These are phyloP conservation scores for Leptographium radiaticola DNA, from an alignment of 2,329 filamentous ascomycete genomes.

Conservation along the genomic window DNA sequence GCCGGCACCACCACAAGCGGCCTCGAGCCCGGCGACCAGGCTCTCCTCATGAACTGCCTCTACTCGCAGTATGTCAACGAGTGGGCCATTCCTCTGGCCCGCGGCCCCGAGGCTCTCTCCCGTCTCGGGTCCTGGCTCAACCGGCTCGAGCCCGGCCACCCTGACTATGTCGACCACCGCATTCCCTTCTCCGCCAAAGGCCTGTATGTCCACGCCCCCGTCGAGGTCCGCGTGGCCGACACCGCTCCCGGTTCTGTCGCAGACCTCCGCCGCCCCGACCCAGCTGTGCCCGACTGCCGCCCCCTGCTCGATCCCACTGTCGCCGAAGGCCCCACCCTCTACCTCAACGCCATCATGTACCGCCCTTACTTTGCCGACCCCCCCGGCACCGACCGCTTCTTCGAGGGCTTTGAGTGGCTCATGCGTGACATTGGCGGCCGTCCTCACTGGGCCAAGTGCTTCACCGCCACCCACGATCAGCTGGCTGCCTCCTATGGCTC, in stretches of 20 bases:
- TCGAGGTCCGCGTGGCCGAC: constrained; percentile 65
- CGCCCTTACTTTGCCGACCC: constrained; percentile 60
- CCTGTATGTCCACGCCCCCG: constrained; percentile 63
- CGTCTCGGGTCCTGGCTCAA: constrained; percentile 80
- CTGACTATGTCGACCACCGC: constrained; percentile 39
- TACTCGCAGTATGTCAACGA: constrained; percentile 99
- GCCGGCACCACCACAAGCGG: constrained; percentile 50
- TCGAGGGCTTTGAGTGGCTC: constrained; percentile 68
- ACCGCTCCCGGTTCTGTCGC: constrained; percentile 23
- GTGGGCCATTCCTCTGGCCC: constrained; percentile 80
- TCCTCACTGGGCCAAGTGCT: constrained; percentile 80
- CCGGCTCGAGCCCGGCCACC: constrained; percentile 42
- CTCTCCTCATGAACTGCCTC: constrained; percentile 89
- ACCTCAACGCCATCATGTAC: constrained; percentile 71
- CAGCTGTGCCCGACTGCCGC: constrained; percentile 10
- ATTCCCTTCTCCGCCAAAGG: constrained; percentile 59
- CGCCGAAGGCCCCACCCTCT: constrained; percentile 52
- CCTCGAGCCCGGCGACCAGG: constrained; percentile 65
- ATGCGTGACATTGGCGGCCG: constrained; percentile 64
- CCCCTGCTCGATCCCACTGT: constrained; percentile 48
- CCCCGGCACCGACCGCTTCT: constrained; percentile 55
- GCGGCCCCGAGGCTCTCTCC: constrained; percentile 74
- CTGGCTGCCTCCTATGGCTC: constrained; percentile 49
- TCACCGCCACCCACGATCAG: constrained; percentile 39
- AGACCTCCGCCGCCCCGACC: constrained; percentile 18